Evolutionary conservation across 2,329 filamentous ascomycete genomes (phyloP), one percentile per base, ranked within the genome.

Genomic region (Cercospora sesami): DNA sequence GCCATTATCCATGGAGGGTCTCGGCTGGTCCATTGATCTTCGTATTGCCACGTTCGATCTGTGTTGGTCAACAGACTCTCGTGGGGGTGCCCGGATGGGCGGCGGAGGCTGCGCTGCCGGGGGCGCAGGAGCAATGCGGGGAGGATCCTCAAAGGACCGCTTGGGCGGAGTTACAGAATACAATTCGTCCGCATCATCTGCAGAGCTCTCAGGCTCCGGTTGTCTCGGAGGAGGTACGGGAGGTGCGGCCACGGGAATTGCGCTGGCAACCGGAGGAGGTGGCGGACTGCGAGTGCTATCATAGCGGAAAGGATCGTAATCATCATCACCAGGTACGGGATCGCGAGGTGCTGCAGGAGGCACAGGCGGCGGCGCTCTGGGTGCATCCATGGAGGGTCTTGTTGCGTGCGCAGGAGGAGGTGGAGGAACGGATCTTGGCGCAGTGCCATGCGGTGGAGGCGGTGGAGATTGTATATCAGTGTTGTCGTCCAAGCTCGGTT

Each of bases 1-100:
- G 1, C 93, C 92, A 55, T 90, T 92, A 68, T 89, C 86, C 67
- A 88, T 85, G 5, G 90, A 90, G 1, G 92, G 90, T 58, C 94
- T 88, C 45, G 86, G 80, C 65, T 91, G 83, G 72, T 99, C 95
- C 79, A 91, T 87, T 3, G 93, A 97, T 67, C 85, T 81, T 64
- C 89, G 85, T 28, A 81, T 76, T 63, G 79, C 81, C 4, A 80
- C 80, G 30, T 81, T 78, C 16, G 80, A 80, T 68, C 90, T 85
- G 39, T 85, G 82, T 12, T 89, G 80, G 74, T 95, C 92, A 68
- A 71, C 80, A 51, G 84, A 83, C 33, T 81, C 83, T 65, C 81
- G 79, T n/a, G 80, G 79, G 28, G 83, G 80, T n/a, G 86, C 80
- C 64, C 80, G 76, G 48, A 75, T 75, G 28, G 78, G 78, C 6